Evolutionary conservation across 176 grass and related monocot genomes (phyloP), one percentile per base, ranked within the genome.

Genomic region (Luzula sylvatica): DNA sequence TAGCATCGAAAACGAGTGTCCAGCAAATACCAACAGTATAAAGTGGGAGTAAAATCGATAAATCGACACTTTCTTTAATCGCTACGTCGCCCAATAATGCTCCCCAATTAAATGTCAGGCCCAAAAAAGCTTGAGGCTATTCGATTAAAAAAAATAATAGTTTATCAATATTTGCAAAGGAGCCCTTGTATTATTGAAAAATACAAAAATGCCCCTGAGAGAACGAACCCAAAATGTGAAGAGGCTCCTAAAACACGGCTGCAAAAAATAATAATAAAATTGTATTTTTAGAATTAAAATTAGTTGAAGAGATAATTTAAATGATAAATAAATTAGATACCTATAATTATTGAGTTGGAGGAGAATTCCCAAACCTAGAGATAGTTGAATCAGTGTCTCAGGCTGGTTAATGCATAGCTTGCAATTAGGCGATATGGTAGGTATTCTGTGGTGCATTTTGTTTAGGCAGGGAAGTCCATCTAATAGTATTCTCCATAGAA

Each of bases 101-200:
- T 50, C 84, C 90, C 90, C 90, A 95, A 65, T 95, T 95, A 74
- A 88, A 88, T 13, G 80, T 82, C 46, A 88, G 69, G 68, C 89
- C 89, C 44, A 95, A 77, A 65, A 62, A 88, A 50, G 83, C 80
- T 71, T 95, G 90, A 78, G 83, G 83, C 90, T 95, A 68, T 78
- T 38, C 8, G 56, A 5, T 27, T 35, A 35, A 35, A 19, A n/a
- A 17, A n/a, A 12, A n/a, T 21, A 58, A 8, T 3, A 9, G 30
- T 1, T n/a, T n/a, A n/a, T n/a, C n/a, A n/a, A 2, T 7, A 35
- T 35, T 35, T 35, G 30, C 30, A 35, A 35, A 35, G 9, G 9
- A 35, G 1, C 30, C 30, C 30, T 35, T 35, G 30, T 9, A 35
- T 7, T 35, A 2, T 35, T 0, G 7, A 2, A 35, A 35, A 1